A percentile compares a stretch with the other conserved stretches of the same genome.
Evolutionary conservation across 768 basidiomycete genomes (phyloP).

Genomic region (Tephrocybe rancida): DNA sequence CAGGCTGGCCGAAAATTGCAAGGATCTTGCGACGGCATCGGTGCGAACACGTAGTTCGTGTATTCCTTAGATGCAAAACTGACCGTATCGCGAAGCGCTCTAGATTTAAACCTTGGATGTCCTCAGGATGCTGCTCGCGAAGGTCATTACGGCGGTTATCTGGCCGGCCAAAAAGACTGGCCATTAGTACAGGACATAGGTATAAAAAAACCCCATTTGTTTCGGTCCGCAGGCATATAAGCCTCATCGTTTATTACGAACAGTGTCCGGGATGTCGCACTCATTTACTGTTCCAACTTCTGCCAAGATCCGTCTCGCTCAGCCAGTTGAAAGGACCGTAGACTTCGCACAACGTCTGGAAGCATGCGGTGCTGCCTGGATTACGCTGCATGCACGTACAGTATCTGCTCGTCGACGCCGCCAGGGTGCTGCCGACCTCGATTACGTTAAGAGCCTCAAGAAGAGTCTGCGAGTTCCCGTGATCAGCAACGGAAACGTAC

Average conservation of each 20-base stretch:
- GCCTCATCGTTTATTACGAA: no score
- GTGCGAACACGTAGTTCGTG: slow-evolving; percentile 36
- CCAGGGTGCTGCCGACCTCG: slow-evolving; percentile 71
- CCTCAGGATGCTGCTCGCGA: slow-evolving; percentile 71
- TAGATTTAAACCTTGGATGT: slow-evolving; percentile 83
- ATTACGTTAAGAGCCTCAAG: slow-evolving; percentile 59
- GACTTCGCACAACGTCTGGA: slow-evolving; percentile 61
- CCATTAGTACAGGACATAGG: slow-evolving; percentile 66
- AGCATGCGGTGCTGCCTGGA: slow-evolving; percentile 67
- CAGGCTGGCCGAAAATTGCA: slow-evolving; percentile 63
- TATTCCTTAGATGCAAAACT: neutral
- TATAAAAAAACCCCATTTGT: slow-evolving; percentile 30
- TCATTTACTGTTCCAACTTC: slow-evolving; percentile 68
- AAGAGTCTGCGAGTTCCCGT: slow-evolving; percentile 55
- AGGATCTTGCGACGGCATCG: slow-evolving; percentile 67
- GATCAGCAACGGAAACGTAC: slow-evolving; percentile 81
- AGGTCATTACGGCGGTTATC: slow-evolving; percentile 73
- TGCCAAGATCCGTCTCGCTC: slow-evolving; percentile 63
- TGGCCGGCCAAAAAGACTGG: slow-evolving; percentile 77
- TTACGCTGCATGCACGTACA: slow-evolving; percentile 75
- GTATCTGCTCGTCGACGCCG: slow-evolving; percentile 71
- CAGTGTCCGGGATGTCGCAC: slow-evolving; percentile 66
- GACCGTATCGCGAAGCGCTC: slow-evolving; percentile 14
- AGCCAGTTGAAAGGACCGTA: slow-evolving; percentile 54
- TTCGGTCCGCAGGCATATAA: no score